A percentile compares a stretch with the other conserved stretches of the same genome.
These are phyloP conservation scores for Celoporthe dispersa DNA, from an alignment of 2,329 filamentous ascomycete species.

Conservation along the genomic window DNA sequence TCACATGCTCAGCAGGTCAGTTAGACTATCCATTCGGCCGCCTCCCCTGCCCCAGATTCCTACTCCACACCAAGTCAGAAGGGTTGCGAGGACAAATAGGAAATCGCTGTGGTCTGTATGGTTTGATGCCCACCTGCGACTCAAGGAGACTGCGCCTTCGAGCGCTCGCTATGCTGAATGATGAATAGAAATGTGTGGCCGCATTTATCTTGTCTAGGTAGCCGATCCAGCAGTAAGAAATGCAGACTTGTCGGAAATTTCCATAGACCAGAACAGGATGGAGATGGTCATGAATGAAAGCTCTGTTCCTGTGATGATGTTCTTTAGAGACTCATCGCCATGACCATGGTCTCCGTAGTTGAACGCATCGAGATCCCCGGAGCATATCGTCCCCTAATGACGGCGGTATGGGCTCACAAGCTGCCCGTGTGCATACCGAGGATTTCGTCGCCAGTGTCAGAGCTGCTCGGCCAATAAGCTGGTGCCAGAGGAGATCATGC, in stretches of 20 bases:
- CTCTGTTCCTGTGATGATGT: not conserved
- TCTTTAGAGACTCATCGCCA: not conserved
- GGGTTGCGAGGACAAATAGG: not conserved
- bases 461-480: not conserved
- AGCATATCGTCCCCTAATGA: not conserved
- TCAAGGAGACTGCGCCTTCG: not conserved
- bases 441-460: not conserved
- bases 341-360: not conserved
- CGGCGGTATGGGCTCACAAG: not conserved
- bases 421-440: not conserved
- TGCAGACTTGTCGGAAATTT: not conserved
- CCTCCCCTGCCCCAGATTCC: too few species aligned
- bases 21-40: not conserved
- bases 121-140: not conserved
- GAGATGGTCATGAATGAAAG: not conserved
- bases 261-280: not conserved
- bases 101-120: not conserved
- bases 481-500: not conserved
- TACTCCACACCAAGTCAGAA: not conserved
- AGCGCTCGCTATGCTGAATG: not conserved
- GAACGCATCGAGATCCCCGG: not conserved
- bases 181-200: not conserved
- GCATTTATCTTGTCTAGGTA: not conserved
- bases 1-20: not conserved
- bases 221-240: not conserved